Percentiles rank a stretch among this genome's conserved stretches.
These are phyloP conservation scores for Trametes maxima DNA, from an alignment of 768 basidiomycete species.

Conservation along the genomic window DNA sequence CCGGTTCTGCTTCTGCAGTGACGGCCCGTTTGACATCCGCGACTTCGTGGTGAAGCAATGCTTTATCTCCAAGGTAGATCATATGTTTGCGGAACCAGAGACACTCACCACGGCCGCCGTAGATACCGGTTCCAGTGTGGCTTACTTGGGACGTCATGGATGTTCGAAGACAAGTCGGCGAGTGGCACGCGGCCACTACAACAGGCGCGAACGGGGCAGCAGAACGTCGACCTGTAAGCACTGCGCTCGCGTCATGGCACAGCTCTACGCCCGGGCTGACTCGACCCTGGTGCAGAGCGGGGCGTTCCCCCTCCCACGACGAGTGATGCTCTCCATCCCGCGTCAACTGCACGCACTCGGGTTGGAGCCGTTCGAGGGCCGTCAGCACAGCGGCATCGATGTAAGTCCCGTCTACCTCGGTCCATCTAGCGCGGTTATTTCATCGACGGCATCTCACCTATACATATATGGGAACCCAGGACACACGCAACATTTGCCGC, in stretches of 20 bases:
- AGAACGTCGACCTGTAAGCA: conserved; percentile 4
- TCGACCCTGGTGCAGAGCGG: conserved; percentile 7
- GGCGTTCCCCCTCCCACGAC: conserved; percentile 27
- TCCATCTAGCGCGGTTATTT: conserved; percentile 15
- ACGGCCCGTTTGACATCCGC: conserved; percentile 81
- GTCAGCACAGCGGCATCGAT: conserved; percentile 88
- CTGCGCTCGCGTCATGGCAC: not conserved
- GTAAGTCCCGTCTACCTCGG: conserved; percentile 50
- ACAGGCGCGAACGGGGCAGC: too few species aligned
- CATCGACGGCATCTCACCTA: conserved; percentile 16
- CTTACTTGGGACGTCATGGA: conserved; percentile 74
- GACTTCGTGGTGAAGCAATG: conserved; percentile 90
- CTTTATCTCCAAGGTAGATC: conserved; percentile 75
- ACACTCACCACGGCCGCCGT: conserved; percentile 12
- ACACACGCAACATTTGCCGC: conserved; percentile 86
- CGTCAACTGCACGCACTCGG: conserved; percentile 76
- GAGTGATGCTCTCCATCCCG: conserved; percentile 60
- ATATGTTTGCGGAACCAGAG: conserved; percentile 8
- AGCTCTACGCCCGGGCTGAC: not conserved
- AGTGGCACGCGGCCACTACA: conserved; percentile 38
- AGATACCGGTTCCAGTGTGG: conserved; percentile 75
- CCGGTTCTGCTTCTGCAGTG: conserved; percentile 81
- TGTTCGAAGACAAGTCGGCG: conserved; percentile 60
- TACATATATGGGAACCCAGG: conserved; percentile 46
- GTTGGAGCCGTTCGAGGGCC: conserved; percentile 77